Evolutionary conservation across 1,139 yeast species (phyloP), one percentile per base, ranked within the genome.

Genomic region (Arxiozyma bovina): DNA sequence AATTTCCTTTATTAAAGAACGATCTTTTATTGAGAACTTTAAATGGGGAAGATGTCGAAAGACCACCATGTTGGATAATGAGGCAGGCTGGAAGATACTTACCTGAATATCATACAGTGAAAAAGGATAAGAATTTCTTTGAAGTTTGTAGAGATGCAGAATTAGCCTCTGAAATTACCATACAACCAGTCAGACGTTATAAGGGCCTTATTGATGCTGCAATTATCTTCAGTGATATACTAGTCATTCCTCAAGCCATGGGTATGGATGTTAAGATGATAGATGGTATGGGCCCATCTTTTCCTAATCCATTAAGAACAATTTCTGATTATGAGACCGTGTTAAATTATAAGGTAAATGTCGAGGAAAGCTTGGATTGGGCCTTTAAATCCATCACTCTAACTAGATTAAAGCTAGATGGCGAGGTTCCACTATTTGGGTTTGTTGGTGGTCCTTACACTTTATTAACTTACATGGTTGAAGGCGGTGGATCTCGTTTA

Each of bases 401-500:
- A 61, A 93, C 99, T 15, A 80, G 99, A 72, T 77, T 76, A 58
- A 88, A 87, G 67, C 78, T 93, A 60, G 73, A 83, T 51, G 99
- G 99, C 50, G 80, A 96, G 64, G 98, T 91, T 20, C 99, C 99
- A 25, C 77, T 93, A 61, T 77, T 93, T 54, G 99, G 99, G 3
- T 93, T 93, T 72, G 88, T 93, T 62, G 99, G 99, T 55, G 97
- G 96, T 17, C 99, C 99, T 56, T 93, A 97, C 97, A 93, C 99
- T 12, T 74, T 93, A 59, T 77, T 93, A 74, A 96, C 91, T 45
- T 93, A 94, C 72, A 94, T 93, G 96, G 84, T 93, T 57, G 99
- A 93, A 73, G 99, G 99, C 51, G 97, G 96, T 63, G 96, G 97
- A 18, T 85, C 96, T 12, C 87, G 88, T 70, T 78, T 91, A 77